These are phyloP conservation scores for Grosmannia penicillata DNA, from an alignment of 2,329 filamentous ascomycete species.

Conservation along the genomic window DNA sequence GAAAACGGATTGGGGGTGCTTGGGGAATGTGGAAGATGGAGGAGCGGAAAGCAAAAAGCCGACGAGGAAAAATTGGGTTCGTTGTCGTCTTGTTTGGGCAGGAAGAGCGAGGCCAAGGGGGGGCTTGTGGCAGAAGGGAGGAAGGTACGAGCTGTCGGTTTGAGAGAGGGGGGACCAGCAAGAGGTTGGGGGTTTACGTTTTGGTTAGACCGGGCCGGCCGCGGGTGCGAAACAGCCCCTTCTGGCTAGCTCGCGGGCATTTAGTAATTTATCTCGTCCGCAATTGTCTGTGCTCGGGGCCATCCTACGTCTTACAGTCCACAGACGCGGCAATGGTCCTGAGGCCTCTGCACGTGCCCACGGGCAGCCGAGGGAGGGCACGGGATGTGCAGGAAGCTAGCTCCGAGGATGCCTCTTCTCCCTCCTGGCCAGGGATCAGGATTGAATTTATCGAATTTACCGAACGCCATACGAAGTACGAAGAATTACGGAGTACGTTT, in stretches of 20 bases:
- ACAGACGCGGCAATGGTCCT: too few relatives aligned
- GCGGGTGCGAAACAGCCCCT: not conserved
- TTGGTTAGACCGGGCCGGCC: constrained; percentile 5
- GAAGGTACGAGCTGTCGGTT: constrained; percentile 7
- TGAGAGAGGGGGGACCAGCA: constrained; percentile 5
- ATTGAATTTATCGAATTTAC: constrained; percentile 4
- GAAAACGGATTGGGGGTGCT: not conserved
- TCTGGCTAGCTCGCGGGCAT: constrained; percentile 1
- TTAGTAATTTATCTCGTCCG: constrained; percentile 2
- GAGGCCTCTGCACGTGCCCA: too few relatives aligned
- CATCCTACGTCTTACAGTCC: too few relatives aligned
- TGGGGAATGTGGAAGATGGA: not conserved
- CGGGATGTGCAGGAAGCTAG: too few relatives aligned
- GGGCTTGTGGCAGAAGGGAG: constrained; percentile 3
- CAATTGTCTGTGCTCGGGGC: not conserved
- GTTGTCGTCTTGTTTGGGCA: constrained; percentile 2
- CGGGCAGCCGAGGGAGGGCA: too few relatives aligned
- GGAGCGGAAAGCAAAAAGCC: not conserved
- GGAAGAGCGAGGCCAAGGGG: not conserved
- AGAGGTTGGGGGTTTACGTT: constrained; percentile 5
- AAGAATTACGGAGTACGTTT: too few relatives aligned
- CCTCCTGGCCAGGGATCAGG: not conserved
- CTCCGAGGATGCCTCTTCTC: too few relatives aligned
- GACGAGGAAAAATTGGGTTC: not conserved
- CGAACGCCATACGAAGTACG: not conserved